A percentile compares a stretch with the other conserved stretches of the same genome.
Conservation (phyloP, 2,329 filamentous ascomycete species). For the Aspergillus brasiliensis region DNA sequence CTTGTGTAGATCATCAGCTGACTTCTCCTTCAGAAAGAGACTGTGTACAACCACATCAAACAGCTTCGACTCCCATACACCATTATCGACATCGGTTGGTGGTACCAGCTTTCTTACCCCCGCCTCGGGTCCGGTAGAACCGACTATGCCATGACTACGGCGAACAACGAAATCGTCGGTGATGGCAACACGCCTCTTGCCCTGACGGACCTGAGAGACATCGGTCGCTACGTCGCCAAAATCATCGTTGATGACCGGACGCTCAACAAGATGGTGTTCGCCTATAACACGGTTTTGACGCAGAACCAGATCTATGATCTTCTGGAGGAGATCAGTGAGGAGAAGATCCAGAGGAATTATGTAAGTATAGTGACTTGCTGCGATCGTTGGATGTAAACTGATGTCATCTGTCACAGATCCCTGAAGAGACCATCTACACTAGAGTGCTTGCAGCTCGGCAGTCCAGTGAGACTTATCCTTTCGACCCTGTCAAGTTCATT, state of each 20-base stretch:
- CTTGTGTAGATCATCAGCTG: neutral
- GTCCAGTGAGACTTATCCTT: slow-evolving; percentile 40
- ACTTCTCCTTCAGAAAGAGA: slow-evolving; percentile 49
- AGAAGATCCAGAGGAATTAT: slow-evolving; percentile 47
- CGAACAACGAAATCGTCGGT: slow-evolving; percentile 45
- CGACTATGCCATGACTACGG: slow-evolving; percentile 46
- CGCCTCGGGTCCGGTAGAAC: slow-evolving; percentile 48
- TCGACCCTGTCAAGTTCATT: slow-evolving; percentile 39
- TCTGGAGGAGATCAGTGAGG: slow-evolving; percentile 53
- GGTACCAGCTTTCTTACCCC: slow-evolving; percentile 56
- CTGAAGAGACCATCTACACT: slow-evolving; percentile 38
- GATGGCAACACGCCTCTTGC: slow-evolving; percentile 49
- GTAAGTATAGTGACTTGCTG: slow-evolving; percentile 28
- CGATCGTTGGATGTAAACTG: slow-evolving; percentile 11
- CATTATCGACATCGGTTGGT: slow-evolving; percentile 61
- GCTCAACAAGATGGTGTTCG: slow-evolving; percentile 55
- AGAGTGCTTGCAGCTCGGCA: slow-evolving; percentile 37
- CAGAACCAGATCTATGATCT: slow-evolving; percentile 51
- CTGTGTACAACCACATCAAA: slow-evolving; percentile 53
- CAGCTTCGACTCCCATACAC: slow-evolving; percentile 56
- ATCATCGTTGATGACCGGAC: slow-evolving; percentile 58
- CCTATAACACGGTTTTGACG: slow-evolving; percentile 50
- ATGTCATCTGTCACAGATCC: slow-evolving; percentile 27
- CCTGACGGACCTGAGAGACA: slow-evolving; percentile 55
- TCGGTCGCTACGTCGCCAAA: slow-evolving; percentile 54